Base-by-base conservation (phyloP, 1,284 basidiomycete genomes). In the Veloboletus limbatus region DNA sequence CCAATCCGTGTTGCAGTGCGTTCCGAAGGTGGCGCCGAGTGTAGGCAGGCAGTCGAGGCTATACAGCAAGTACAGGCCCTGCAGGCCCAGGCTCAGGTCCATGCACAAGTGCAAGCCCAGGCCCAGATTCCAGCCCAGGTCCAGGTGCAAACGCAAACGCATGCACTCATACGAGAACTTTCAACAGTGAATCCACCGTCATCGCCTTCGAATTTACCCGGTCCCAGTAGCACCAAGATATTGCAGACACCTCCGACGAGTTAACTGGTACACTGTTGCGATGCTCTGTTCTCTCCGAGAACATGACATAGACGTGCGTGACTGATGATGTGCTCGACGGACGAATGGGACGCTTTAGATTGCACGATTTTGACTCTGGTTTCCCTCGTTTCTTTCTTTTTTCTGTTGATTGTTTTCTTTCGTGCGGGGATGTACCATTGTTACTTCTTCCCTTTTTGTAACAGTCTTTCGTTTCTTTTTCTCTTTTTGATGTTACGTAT, bases 11-110 rank as follows among this genome's bases (percentile, higher is more conserved):
- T 40, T 62, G 41, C 62, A 89, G 86, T 90, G 53, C 83, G 87
- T 60, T 90, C 87, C 39, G 87, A 90, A 62, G 85, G 85, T 53
- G 87, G 86, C 53, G 79, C 82, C 43, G 85, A 88, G 36, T 90
- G 87, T 64, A 74, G 81, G 50, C 70, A 70, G 50, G 68, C 72
- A 1, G 66, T 67, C 44, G 66, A 66, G 55, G 66, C 64, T 38
- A 60, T 68, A 50, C 66, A 68, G 38, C 65, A 66, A 52, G 62
- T 65, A 28, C 64, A 64, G 35, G 60, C 45, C n/a, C n/a, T n/a
- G 17, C 48, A 54, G 25, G 52, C 46, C 14, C 65, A 63, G 39
- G 63, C 51, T 10, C 62, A 62, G 14, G 49, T 32, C 6, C 59
- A 61, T 8, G 55, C 38, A 4, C 57, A 64, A 32, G 49, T 26